Base-by-base conservation (phyloP, 345 rosid genomes). In the Citrus unshiu region DNA sequence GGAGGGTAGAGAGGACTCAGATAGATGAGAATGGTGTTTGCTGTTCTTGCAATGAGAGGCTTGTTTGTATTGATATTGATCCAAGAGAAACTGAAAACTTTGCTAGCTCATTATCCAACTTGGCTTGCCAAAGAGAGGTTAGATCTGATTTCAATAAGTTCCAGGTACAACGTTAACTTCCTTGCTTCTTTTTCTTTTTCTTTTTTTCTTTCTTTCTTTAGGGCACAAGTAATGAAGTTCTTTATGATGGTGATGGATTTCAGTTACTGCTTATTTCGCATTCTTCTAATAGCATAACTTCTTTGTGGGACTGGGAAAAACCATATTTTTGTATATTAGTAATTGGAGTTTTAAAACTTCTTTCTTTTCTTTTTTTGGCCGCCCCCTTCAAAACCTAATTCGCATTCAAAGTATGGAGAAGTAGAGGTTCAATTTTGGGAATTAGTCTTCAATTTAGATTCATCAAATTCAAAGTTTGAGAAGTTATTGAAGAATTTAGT, bases 41-140 rank as follows among this genome's bases (percentile, higher is more conserved):
- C 77, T 68, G 67, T 25, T 89, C 86, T 75, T 96, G 98, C 84
- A 85, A 91, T 54, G 94, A 90, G 80, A 91, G 89, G 87, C 97
- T 96, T 84, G 97, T 88, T 80, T 91, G 93, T 83, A 90, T 96
- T 71, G 99, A 96, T 86, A 92, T 96, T 81, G 95, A 96, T 86
- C 95, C 97, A 10, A 78, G 72, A 40, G 99, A 96, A 84, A 96
- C 92, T 1, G 92, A 85, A 76, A 87, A 86, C 32, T 96, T 96
- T 73, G 92, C 93, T 73, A 81, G 84, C 77, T 91, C 95, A 14
- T 82, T 96, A 82, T 75, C 89, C 34, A 86, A 85, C 76, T 87
- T 93, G 82, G 97, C 97, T 35, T 85, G 88, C 74, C 69, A 89
- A 76, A 93, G 63, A 80, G 97, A 92, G 85, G 89, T 82, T 72